Evolutionary conservation across 2,329 filamentous ascomycete species (phyloP).

Genomic region (Pestalotiopsis sp.): DNA sequence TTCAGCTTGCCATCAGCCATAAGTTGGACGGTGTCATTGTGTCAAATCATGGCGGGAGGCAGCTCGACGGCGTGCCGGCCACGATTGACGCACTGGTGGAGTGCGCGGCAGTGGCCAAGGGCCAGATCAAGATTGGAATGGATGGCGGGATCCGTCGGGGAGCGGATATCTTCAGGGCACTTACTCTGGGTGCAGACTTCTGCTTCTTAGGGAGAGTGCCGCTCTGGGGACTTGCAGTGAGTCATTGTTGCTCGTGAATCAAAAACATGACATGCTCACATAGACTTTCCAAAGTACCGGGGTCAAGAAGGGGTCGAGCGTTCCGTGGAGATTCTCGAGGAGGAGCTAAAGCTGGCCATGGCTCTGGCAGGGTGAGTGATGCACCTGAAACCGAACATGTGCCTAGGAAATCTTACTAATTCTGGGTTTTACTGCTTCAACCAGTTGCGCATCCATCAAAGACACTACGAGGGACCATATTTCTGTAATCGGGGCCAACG

Average conservation of each 20-base stretch:
- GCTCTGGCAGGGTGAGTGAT: no score
- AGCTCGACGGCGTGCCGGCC: conserved; percentile 47
- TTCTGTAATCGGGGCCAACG: no score
- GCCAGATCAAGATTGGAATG: conserved; percentile 45
- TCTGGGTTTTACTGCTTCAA: no score
- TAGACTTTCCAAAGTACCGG: no score
- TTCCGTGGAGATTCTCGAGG: no score
- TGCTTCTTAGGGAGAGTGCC: conserved; percentile 49
- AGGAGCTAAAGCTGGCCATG: no score
- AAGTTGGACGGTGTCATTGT: conserved; percentile 37
- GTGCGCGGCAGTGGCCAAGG: conserved; percentile 49
- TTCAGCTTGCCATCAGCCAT: conserved; percentile 37
- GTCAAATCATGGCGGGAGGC: conserved; percentile 51
- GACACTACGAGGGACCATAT: no score
- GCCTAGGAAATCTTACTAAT: no score
- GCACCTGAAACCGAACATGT: no score
- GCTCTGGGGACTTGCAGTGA: conserved; percentile 49
- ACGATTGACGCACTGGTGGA: conserved; percentile 46
- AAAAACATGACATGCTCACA: no score
- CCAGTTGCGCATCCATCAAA: no score
- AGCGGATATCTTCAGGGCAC: conserved; percentile 55
- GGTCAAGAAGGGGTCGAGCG: no score
- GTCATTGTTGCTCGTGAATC: neutral
- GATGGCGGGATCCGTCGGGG: conserved; percentile 54
- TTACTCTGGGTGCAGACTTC: conserved; percentile 52